Evolutionary conservation across 441 rosid species (phyloP).

Genomic region (Metrosideros polymorpha): DNA sequence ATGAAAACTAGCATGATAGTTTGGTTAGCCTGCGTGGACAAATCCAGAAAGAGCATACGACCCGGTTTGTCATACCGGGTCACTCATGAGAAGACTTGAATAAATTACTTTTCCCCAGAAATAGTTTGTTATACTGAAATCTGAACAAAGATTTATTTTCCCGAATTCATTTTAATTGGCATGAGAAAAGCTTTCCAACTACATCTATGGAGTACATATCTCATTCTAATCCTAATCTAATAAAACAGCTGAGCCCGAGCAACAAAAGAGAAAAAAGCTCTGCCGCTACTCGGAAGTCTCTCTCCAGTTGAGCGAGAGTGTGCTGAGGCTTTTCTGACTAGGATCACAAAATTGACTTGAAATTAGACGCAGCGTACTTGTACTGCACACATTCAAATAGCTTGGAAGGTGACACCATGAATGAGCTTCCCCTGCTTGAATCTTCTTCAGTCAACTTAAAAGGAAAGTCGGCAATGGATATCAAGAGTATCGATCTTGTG

Average conservation of each 20-base stretch:
- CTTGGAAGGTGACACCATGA: background rate
- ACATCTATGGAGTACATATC: background rate
- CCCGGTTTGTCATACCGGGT: background rate
- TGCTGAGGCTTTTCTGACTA: background rate
- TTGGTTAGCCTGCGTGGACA: background rate
- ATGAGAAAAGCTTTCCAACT: background rate
- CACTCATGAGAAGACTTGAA: background rate
- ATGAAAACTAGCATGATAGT: background rate
- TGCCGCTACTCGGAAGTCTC: background rate
- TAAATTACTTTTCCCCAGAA: background rate
- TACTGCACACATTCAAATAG: background rate
- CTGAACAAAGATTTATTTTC: background rate
- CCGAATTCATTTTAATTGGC: background rate
- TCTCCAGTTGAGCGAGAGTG: background rate
- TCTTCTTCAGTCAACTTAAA: background rate
- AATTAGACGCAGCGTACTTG: background rate
- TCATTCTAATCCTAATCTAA: background rate
- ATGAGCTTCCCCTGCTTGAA: background rate
- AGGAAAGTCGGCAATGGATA: background rate
- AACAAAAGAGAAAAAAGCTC: background rate
- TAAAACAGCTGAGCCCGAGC: background rate
- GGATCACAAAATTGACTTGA: background rate
- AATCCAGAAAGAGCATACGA: background rate
- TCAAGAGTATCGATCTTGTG: background rate
- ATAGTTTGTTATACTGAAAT: background rate